Percentiles rank a stretch among this genome's conserved stretches.
phyloP scores from a whole-genome alignment of 1,284 basidiomycete genomes.

The Apiotrichum gamsii region DNA sequence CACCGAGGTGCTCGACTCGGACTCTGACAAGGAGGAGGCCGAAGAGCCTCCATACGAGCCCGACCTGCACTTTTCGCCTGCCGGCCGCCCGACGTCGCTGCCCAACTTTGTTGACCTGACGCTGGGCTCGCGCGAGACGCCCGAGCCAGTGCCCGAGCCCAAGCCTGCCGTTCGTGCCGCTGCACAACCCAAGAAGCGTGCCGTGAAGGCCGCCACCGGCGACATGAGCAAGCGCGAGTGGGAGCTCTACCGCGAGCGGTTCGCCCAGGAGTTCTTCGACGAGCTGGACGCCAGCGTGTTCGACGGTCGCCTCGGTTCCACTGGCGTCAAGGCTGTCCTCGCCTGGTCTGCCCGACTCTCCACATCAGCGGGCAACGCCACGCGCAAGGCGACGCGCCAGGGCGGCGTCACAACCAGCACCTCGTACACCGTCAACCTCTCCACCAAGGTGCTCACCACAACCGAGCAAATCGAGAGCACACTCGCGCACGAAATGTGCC shows the following conservation, averaged over 20 bases:
- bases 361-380: conserved; percentile 42
- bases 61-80: conserved; percentile 23
- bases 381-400: conserved; percentile 14
- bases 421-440: conserved; percentile 26
- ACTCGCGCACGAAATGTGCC: conserved; percentile 48
- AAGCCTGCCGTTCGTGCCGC: too few species aligned
- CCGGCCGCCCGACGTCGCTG: conserved; percentile 9
- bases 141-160: not conserved
- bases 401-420: conserved; percentile 5
- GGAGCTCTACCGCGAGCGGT: conserved; percentile 21
- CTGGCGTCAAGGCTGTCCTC: conserved; percentile 24
- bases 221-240: conserved; percentile 22
- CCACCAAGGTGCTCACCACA: conserved; percentile 34
- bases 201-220: too few species aligned
- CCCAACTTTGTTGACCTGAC: conserved; percentile 18
- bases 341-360: conserved; percentile 41
- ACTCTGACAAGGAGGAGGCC: not conserved
- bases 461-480: conserved; percentile 40
- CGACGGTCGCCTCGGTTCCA: conserved; percentile 26
- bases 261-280: conserved; percentile 36
- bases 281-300: conserved; percentile 41
- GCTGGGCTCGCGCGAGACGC: not conserved
- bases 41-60: conserved; percentile 10
- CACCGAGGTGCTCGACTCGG: conserved; percentile 5
- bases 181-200: not conserved